Conservation (phyloP, 495 filamentous ascomycete genomes). For the Tuber borchii region DNA sequence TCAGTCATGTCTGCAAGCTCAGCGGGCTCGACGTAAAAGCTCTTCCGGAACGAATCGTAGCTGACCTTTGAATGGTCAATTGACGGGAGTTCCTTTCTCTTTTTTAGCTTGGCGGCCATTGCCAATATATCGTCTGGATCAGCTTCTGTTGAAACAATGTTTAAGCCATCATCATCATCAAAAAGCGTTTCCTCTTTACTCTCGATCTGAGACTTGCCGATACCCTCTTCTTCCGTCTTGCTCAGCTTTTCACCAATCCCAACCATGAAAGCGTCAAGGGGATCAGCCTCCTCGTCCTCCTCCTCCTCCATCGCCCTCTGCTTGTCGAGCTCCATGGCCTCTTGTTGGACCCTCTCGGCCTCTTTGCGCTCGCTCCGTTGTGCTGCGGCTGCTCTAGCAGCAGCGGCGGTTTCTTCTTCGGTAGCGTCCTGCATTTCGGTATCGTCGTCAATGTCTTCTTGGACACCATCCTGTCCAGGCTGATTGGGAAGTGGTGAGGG, state of each 20-base stretch:
- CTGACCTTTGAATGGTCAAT: constrained; percentile 79
- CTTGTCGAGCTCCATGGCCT: constrained; percentile 37
- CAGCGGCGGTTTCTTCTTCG: constrained; percentile 81
- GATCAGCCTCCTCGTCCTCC: constrained; percentile 74
- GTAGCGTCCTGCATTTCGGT: constrained; percentile 67
- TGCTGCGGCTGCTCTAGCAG: constrained; percentile 71
- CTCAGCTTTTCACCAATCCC: constrained; percentile 57
- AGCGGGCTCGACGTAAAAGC: constrained; percentile 84
- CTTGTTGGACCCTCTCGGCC: constrained; percentile 43
- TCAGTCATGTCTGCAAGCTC: constrained; percentile 81
- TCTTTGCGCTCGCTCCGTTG: constrained; percentile 61
- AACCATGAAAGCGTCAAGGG: constrained; percentile 89
- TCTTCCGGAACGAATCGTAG: constrained; percentile 80
- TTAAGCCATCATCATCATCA: constrained; percentile 71
- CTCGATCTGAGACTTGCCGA: constrained; percentile 43
- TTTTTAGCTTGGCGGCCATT: constrained; percentile 75
- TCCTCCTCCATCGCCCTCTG: constrained; percentile 47
- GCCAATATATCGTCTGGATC: constrained; percentile 79
- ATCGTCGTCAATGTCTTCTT: constrained; percentile 65
- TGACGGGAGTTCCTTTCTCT: constrained; percentile 89
- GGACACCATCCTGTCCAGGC: constrained; percentile 54
- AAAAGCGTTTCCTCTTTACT: constrained; percentile 79
- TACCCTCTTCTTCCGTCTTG: constrained; percentile 20
- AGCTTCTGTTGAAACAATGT: constrained; percentile 64
- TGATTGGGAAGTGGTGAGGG: constrained; percentile 62